Evolutionary conservation across 768 basidiomycete genomes (phyloP), one percentile per base, ranked within the genome.

Genomic region (Lenzites betulinus): DNA sequence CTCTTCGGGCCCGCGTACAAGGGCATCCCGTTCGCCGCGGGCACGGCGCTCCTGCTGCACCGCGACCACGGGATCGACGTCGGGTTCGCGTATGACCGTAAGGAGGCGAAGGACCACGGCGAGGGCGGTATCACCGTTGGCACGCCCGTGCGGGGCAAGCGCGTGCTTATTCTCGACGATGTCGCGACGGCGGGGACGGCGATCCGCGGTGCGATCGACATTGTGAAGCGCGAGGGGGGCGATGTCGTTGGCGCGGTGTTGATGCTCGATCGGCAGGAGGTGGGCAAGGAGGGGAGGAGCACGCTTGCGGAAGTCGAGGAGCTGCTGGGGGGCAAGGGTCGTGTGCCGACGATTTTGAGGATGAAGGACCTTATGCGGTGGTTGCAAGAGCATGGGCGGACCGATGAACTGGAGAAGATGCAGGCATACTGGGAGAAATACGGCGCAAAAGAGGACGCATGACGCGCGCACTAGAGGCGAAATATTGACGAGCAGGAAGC

Each of bases 1-100:
- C 81, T 98, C 35, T 97, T 98, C 67, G 96, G 96, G 0, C 96
- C 96, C 0, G 95, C 96, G 2, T 98, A 98, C 79, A 98, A 98
- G 77, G 96, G 94, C 25, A 98, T 98, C 69, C 83, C 95, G 0
- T 86, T 99, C 51, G 95, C 95, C 0, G 90, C 95, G 0, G 83
- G 89, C 35, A 92, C 95, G 3, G 81, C 90, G 2, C 80, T 95
- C 20, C 80, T 88, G 22, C 81, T 99, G 36, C 81, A 87, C 57
- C 82, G 88, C 13, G 79, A 84, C 48, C 79, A 92, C 69, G 75
- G 77, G 4, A 79, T 85, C 42, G 77, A 82, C 35, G 85, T 95
- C 28, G 93, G 91, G 0, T 93, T 92, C 65, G 89, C 90, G 22
- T 97, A 95, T 67, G 95, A 98, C 70, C 84, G 96, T 48, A 99